phyloP scores from a whole-genome alignment of 805 yeast genomes.

The Candida endomychidarum region DNA sequence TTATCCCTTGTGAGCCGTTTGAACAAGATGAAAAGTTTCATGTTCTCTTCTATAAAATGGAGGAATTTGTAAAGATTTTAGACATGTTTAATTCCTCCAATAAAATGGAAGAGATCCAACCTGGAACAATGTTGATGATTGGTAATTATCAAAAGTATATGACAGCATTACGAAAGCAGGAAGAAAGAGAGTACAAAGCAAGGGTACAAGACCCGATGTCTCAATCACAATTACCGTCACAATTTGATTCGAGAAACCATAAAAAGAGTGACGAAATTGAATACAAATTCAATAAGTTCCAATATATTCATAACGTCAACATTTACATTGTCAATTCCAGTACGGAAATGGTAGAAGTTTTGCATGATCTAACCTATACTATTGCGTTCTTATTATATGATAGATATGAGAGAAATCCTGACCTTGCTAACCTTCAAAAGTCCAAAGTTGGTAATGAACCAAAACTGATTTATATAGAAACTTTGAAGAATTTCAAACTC shows the following conservation, averaged over 20 bases:
- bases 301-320: constrained; percentile 48
- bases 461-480: constrained; percentile 46
- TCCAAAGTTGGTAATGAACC: constrained; percentile 54
- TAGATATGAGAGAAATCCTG: constrained; percentile 52
- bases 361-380: constrained; percentile 57
- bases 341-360: constrained; percentile 51
- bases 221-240: neutral
- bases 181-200: constrained; percentile 7
- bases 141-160: constrained; percentile 32
- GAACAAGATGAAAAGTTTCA: constrained; percentile 44
- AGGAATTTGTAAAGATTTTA: constrained; percentile 29
- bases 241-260: neutral
- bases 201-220: constrained; percentile 6
- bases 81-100: neutral
- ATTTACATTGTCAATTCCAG: constrained; percentile 49
- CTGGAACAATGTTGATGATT: constrained; percentile 4
- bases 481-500: constrained; percentile 55
- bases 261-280: constrained; percentile 35
- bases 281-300: constrained; percentile 19
- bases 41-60: constrained; percentile 48
- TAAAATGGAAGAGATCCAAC: neutral
- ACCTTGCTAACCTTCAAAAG: constrained; percentile 53
- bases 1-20: constrained; percentile 50
- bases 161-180: constrained; percentile 29
- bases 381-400: constrained; percentile 55